Evolutionary conservation across 1,284 basidiomycete species (phyloP).

Genomic region (Chondrostereum purpureum): DNA sequence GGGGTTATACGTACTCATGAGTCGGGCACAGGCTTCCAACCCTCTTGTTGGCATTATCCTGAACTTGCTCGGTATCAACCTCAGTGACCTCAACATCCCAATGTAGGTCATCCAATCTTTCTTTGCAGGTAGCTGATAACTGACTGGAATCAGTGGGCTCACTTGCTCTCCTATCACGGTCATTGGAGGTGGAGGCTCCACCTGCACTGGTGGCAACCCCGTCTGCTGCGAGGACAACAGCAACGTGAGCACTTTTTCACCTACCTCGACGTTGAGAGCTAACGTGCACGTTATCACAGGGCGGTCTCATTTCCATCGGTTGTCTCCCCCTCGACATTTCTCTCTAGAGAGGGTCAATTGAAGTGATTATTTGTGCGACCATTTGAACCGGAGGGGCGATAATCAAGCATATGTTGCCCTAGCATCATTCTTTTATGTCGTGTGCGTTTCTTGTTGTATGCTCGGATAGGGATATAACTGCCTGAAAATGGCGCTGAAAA

Average conservation of each 20-base stretch:
- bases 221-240: conserved; percentile 12
- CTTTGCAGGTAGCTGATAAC: not conserved
- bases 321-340: conserved; percentile 20
- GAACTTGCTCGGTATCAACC: conserved; percentile 7
- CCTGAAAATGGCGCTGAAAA: no score
- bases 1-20: not conserved
- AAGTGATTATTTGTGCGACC: no score
- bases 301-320: conserved; percentile 18
- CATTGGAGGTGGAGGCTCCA: conserved; percentile 14
- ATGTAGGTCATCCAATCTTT: not conserved
- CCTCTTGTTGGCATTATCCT: not conserved
- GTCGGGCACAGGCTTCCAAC: not conserved
- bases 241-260: conserved; percentile 2
- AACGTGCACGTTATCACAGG: not conserved
- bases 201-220: conserved; percentile 17
- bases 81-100: conserved; percentile 5
- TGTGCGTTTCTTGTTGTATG: no score
- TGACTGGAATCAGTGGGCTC: conserved; percentile 7
- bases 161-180: conserved; percentile 18
- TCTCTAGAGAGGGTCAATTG: not conserved
- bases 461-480: no score
- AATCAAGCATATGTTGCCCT: no score
- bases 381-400: no score
- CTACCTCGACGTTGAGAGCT: not conserved
- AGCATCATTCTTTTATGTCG: no score